Conservation (phyloP, 768 basidiomycete species). For the Tephrocybe sp. region DNA sequence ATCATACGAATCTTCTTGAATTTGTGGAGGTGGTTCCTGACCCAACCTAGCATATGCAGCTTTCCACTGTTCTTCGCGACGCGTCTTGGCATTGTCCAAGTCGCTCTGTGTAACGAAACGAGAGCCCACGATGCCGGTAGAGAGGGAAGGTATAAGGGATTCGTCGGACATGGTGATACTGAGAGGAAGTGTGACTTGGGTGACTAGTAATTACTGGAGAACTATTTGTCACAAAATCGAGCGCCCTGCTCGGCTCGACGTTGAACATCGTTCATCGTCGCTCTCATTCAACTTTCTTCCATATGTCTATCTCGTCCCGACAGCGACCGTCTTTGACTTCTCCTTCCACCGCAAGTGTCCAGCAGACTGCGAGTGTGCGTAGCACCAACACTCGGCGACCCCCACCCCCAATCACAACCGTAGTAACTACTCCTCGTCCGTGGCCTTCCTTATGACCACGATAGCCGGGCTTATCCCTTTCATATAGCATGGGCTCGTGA, state of each 20-base stretch:
- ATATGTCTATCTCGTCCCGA: slow-evolving; percentile 34
- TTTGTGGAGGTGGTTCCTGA: slow-evolving; percentile 79
- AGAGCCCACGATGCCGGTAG: slow-evolving; percentile 71
- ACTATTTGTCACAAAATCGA: neutral
- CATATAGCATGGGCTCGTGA: slow-evolving; percentile 76
- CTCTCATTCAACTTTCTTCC: neutral
- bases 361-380: slow-evolving; percentile 29
- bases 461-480: neutral
- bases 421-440: slow-evolving; percentile 72
- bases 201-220: neutral
- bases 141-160: slow-evolving; percentile 64
- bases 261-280: neutral
- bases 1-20: slow-evolving; percentile 74
- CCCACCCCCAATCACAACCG: slow-evolving; percentile 47
- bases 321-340: slow-evolving; percentile 28
- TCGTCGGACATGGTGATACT: slow-evolving; percentile 50
- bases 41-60: slow-evolving; percentile 86
- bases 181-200: slow-evolving; percentile 9
- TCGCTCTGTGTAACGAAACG: slow-evolving; percentile 82
- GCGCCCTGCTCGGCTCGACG: neutral
- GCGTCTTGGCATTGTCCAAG: slow-evolving; percentile 66
- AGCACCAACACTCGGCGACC: slow-evolving; percentile 28
- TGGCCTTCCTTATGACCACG: slow-evolving; percentile 14
- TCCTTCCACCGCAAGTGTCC: slow-evolving; percentile 34
- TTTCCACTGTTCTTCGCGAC: slow-evolving; percentile 84